These are phyloP conservation scores for Sporisorium reilianum DNA, from an alignment of 1,284 basidiomycete species.

Conservation along the genomic window DNA sequence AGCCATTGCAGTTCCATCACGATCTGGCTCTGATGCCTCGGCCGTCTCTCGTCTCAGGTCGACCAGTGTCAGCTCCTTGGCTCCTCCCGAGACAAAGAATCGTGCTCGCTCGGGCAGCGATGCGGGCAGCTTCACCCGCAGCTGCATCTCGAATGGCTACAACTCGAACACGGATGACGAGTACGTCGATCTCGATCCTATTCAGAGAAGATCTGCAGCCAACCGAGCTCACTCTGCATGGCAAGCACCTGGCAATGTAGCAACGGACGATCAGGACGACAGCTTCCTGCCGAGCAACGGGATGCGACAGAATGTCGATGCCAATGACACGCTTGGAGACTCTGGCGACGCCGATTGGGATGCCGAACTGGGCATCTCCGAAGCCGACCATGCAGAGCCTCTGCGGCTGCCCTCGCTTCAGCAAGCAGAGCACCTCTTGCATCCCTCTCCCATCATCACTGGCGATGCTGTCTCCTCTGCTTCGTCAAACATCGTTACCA, in stretches of 20 bases:
- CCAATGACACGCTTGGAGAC: constrained; percentile 1
- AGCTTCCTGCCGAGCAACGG: neutral
- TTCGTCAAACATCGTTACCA: neutral
- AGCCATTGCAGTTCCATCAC: neutral
- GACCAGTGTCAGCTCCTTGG: constrained; percentile 24
- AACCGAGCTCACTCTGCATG: neutral
- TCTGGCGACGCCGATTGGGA: constrained; percentile 46
- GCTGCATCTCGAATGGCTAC: constrained; percentile 30
- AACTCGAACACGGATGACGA: constrained; percentile 28
- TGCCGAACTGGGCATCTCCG: constrained; percentile 39
- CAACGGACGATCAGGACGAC: neutral
- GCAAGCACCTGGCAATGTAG: neutral
- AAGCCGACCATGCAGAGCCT: constrained; percentile 23
- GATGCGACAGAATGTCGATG: neutral
- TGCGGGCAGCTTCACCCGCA: constrained; percentile 50
- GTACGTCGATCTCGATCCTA: constrained; percentile 5
- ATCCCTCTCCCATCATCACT: neutral
- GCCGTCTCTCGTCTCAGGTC: constrained; percentile 12
- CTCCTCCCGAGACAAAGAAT: constrained; percentile 10
- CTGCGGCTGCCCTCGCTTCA: constrained; percentile 22
- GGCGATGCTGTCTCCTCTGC: neutral
- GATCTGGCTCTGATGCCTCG: constrained; percentile 6
- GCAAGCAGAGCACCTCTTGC: neutral
- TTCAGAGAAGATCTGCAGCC: neutral
- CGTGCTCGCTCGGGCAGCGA: constrained; percentile 36